Percentiles rank a stretch among this genome's conserved stretches.
phyloP scores from a whole-genome alignment of 306 rosid species.

The Senna siamea region DNA sequence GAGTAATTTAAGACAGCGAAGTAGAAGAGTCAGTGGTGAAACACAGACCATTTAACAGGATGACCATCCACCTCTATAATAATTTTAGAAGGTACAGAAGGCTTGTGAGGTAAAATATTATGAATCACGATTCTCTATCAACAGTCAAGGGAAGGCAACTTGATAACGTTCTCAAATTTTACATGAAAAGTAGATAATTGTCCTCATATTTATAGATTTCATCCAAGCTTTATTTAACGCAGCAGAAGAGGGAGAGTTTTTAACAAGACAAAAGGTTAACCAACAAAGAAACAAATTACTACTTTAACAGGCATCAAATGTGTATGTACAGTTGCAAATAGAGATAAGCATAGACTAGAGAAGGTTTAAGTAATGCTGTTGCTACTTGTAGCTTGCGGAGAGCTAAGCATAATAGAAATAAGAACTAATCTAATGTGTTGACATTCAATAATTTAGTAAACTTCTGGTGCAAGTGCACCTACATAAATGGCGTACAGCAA shows the following conservation, averaged over 20 bases:
- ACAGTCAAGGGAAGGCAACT: neutral
- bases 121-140: neutral
- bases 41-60: neutral
- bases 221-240: slow-evolving; percentile 4
- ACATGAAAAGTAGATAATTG: neutral
- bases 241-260: slow-evolving; percentile 27
- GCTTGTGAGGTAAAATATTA: neutral
- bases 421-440: slow-evolving; percentile 18
- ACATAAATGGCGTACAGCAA: slow-evolving; percentile 54
- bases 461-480: slow-evolving; percentile 37
- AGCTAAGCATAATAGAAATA: slow-evolving; percentile 31
- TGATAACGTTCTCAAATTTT: neutral
- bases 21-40: slow-evolving; percentile 11
- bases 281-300: neutral
- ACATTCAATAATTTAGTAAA: slow-evolving; percentile 45
- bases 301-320: slow-evolving; percentile 20
- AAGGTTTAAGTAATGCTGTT: slow-evolving; percentile 3
- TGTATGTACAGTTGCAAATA: slow-evolving; percentile 35
- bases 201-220: neutral
- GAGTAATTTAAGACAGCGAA: neutral
- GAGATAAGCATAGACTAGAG: neutral
- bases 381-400: neutral
- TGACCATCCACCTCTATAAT: slow-evolving; percentile 5
- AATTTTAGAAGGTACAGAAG: neutral
- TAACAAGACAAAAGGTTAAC: slow-evolving; percentile 3